Evolutionary conservation across 306 rosid genomes (phyloP), one percentile per base, ranked within the genome.

Genomic region (Ammopiptanthus mongolicus): DNA sequence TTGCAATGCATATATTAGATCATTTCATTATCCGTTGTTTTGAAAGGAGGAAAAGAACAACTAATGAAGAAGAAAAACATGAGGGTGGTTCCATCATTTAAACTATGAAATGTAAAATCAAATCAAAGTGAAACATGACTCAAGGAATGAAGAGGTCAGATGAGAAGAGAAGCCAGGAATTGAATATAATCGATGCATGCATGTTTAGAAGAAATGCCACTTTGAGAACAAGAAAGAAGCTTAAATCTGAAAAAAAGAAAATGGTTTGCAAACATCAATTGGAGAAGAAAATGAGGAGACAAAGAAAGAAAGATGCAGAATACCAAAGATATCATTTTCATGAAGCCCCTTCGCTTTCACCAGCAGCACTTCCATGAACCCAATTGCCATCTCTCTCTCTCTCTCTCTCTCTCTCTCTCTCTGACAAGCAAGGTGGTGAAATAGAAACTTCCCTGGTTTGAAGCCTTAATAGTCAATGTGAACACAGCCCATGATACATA

Each of bases 271-370:
- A 76, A 69, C 69, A 69, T 22, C 25, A 15, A 65, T 11, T 48
- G 25, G 13, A 23, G 5, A 50, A 34, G 15, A 19, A 12, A 70
- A 25, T 41, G 14, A 62, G 22, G 56, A 31, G 51, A 2, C 2
- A 7, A 18, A 52, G 41, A 59, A 13, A 15, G 5, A 22, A 46
- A 50, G 41, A 25, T 8, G 0, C 10, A 7, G 5, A 36, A 21
- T 83, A 93, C 98, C 95, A 34, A 91, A 48, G 47, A 90, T 23
- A 86, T 94, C 93, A 9, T 75, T 47, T 51, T 83, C 82, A 28
- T 80, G 85, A 75, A 94, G 91, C 3, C 86, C 90, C 81, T 86
- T 94, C 10, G 93, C 87, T 55, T 76, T 84, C 10, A 80, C 37
- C 12, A 84, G 48, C 71, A 42, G n/a, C 58, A 84, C 87, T 42